Conservation (phyloP, 306 rosid species). For the Rosa multiflora region DNA sequence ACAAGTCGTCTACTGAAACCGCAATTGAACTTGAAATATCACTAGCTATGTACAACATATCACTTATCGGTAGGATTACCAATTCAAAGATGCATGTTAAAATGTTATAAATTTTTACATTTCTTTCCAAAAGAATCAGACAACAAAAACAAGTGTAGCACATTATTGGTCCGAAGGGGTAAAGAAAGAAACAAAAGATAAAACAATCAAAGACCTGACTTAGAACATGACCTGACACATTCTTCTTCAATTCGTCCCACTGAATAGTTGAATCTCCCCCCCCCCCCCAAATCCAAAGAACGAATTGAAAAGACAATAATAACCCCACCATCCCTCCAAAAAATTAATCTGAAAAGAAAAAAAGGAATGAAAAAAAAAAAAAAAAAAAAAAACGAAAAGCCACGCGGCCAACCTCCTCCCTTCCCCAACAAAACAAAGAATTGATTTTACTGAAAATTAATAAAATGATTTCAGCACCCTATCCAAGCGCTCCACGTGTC, state of each 20-base stretch:
- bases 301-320: constrained; percentile 10
- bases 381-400: neutral
- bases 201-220: constrained; percentile 19
- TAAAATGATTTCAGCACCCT: constrained; percentile 22
- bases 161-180: constrained; percentile 28
- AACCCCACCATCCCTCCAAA: constrained; percentile 5
- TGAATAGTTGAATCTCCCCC: constrained; percentile 7
- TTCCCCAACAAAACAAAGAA: constrained; percentile 9
- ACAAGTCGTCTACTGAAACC: neutral
- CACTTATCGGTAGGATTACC: neutral
- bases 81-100: neutral
- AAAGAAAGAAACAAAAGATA: constrained; percentile 15
- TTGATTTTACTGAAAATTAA: constrained; percentile 12
- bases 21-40: neutral
- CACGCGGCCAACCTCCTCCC: constrained; percentile 29
- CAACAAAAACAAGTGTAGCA: neutral
- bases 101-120: neutral
- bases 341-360: constrained; percentile 9
- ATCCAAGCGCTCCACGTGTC: constrained; percentile 48
- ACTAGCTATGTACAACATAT: neutral
- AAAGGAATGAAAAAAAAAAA: constrained; percentile 8
- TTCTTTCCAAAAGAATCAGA: neutral
- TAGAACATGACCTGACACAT: neutral
- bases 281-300: constrained; percentile 12
- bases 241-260: constrained; percentile 6